Evolutionary conservation across 768 basidiomycete species (phyloP).

Genomic region (Podaxis pistillaris): DNA sequence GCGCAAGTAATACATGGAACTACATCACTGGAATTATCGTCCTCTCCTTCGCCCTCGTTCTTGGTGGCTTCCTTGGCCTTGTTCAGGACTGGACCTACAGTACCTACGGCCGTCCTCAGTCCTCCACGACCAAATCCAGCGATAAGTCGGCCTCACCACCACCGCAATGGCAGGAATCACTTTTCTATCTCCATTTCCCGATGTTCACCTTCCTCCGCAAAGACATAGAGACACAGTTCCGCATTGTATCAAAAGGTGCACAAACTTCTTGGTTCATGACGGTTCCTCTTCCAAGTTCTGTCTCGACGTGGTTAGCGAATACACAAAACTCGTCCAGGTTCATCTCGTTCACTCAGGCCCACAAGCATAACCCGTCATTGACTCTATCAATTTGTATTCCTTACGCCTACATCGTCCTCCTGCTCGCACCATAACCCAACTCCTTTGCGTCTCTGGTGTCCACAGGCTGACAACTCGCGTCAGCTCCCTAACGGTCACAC

Average conservation of each 20-base stretch:
- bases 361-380: slow-evolving; percentile 25
- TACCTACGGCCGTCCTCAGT: slow-evolving; percentile 29
- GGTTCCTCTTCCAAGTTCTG: slow-evolving; percentile 18
- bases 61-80: slow-evolving; percentile 81
- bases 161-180: slow-evolving; percentile 74
- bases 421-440: slow-evolving; percentile 76
- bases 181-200: slow-evolving; percentile 91
- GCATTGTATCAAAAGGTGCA: slow-evolving; percentile 39
- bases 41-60: slow-evolving; percentile 71
- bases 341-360: slow-evolving; percentile 33
- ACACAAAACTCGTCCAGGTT: slow-evolving; percentile 25
- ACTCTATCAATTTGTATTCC: slow-evolving; percentile 47
- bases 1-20: slow-evolving; percentile 27
- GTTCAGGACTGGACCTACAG: slow-evolving; percentile 80
- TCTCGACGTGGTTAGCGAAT: not conserved
- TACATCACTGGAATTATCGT: slow-evolving; percentile 76
- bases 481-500: slow-evolving; percentile 72
- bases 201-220: slow-evolving; percentile 65
- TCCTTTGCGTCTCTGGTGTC: slow-evolving; percentile 84
- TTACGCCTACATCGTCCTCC: slow-evolving; percentile 56
- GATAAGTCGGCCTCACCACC: slow-evolving; percentile 13
- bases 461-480: slow-evolving; percentile 81
- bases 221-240: slow-evolving; percentile 49
- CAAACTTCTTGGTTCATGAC: slow-evolving; percentile 33
- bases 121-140: slow-evolving; percentile 5